Conservation (phyloP, 2,329 filamentous ascomycete genomes). For the Apiospora kogelbergensis region DNA sequence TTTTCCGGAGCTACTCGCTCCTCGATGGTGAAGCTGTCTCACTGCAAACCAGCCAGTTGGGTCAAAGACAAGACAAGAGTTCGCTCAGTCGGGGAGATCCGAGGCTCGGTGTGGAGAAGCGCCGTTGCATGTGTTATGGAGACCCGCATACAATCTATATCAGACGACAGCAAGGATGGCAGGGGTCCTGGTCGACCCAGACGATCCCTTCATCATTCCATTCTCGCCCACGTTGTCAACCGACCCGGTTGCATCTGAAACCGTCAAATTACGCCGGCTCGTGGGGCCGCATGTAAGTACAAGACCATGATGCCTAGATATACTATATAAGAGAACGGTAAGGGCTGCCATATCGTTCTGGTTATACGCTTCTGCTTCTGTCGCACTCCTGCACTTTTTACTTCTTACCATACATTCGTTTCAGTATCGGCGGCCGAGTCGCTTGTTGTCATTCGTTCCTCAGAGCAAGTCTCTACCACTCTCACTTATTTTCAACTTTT, state of each 20-base stretch:
- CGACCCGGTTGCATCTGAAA: slow-evolving; percentile 5
- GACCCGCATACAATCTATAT: slow-evolving; percentile 7
- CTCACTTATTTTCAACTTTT: neutral
- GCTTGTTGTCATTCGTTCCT: neutral
- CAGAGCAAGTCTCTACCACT: neutral
- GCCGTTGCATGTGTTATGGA: neutral
- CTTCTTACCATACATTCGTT: neutral
- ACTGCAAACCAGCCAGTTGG: neutral
- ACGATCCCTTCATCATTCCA: slow-evolving; percentile 5
- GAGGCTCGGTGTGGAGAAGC: neutral
- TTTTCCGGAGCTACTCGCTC: neutral
- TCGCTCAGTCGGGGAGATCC: neutral
- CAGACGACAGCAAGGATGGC: slow-evolving; percentile 5
- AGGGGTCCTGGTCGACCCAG: neutral
- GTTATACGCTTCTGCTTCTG: neutral
- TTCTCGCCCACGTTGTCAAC: neutral
- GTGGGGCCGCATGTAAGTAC: neutral
- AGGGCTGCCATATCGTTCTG: neutral
- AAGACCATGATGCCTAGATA: neutral
- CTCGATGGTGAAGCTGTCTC: neutral
- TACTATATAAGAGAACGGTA: neutral
- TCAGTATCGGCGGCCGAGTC: neutral
- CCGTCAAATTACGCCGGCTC: neutral
- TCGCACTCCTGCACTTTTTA: neutral
- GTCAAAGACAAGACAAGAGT: neutral